A percentile compares a stretch with the other conserved stretches of the same genome.
Conservation (phyloP, 768 basidiomycete genomes). For the Mycena leptocephala region DNA sequence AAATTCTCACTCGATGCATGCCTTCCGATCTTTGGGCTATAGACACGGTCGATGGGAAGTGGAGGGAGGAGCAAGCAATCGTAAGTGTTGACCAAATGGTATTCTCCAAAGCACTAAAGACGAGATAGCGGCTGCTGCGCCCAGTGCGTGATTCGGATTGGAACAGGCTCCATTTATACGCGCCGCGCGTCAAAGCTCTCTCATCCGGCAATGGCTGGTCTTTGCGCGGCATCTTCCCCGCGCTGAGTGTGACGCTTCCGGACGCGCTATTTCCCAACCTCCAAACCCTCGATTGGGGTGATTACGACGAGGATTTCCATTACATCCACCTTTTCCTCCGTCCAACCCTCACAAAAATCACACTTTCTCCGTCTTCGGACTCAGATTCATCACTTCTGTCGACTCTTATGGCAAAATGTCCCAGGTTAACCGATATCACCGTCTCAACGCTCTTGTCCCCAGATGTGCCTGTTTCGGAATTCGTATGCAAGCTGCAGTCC, state of each 20-base stretch:
- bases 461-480: neutral
- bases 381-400: neutral
- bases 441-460: neutral
- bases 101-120: neutral
- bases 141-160: neutral
- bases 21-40: neutral
- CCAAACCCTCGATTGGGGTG: neutral
- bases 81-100: too few species aligned
- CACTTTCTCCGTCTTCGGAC: neutral
- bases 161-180: neutral
- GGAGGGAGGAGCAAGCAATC: neutral
- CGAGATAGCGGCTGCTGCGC: neutral
- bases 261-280: neutral
- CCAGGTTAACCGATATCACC: neutral
- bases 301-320: neutral
- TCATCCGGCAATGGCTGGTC: neutral
- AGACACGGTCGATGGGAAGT: neutral
- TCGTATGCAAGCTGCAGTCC: neutral
- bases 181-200: neutral
- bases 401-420: neutral
- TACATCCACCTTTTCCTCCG: neutral
- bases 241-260: neutral
- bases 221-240: neutral
- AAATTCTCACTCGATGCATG: neutral
- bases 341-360: neutral